Conservation (phyloP, 1,139 yeast genomes). For the Nadsonia commutata region DNA sequence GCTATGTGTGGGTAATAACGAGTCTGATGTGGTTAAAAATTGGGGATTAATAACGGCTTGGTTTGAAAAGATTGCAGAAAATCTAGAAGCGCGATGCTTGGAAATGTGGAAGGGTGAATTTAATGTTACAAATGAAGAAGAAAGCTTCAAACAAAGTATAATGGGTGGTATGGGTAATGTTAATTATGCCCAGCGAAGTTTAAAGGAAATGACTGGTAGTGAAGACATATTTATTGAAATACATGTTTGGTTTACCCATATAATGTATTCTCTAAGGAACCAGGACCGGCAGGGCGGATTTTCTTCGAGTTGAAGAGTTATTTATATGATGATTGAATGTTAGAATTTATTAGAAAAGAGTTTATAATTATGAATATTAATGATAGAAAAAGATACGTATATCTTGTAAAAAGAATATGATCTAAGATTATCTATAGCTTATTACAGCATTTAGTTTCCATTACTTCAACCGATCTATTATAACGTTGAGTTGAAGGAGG, state of each 20-base stretch:
- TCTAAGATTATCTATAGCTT: background rate
- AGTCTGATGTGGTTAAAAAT: background rate
- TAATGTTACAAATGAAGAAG: background rate
- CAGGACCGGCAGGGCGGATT: no score
- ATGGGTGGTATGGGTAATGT: background rate
- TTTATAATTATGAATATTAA: background rate
- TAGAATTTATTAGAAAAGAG: no score
- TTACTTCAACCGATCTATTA: constrained; percentile 49
- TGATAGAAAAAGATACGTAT: background rate
- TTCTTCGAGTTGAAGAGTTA: no score
- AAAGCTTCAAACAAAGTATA: background rate
- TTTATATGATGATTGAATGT: no score
- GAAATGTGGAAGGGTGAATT: background rate
- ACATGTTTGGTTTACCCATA: background rate
- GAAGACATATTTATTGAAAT: background rate
- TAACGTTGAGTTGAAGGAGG: constrained; percentile 60
- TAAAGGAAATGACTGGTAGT: background rate
- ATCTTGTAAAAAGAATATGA: background rate
- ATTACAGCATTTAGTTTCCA: constrained; percentile 22
- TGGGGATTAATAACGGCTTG: background rate
- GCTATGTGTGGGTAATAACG: background rate
- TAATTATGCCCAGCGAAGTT: background rate
- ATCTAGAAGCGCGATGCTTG: background rate
- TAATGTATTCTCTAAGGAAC: background rate
- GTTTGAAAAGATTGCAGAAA: background rate